A percentile compares a stretch with the other conserved stretches of the same genome.
Evolutionary conservation across 306 rosid species (phyloP).

Genomic region (Carpinus viminea): DNA sequence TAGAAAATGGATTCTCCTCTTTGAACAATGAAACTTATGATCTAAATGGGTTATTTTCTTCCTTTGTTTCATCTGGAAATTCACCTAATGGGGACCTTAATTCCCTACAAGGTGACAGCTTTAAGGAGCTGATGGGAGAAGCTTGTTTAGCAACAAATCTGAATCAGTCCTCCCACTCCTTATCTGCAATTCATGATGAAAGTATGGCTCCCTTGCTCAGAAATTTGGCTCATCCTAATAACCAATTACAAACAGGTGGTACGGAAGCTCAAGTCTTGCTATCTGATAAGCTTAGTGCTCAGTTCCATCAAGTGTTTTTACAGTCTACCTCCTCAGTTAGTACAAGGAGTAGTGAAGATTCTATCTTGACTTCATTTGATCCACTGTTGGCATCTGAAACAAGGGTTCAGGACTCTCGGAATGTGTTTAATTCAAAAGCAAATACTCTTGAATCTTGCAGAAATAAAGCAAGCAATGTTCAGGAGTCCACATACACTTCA

Average conservation of each 20-base stretch:
- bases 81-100: constrained; percentile 38
- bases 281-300: constrained; percentile 17
- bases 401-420: constrained; percentile 33
- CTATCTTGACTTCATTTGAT: constrained; percentile 45
- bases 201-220: constrained; percentile 18
- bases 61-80: constrained; percentile 46
- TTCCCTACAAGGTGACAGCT: constrained; percentile 24
- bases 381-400: constrained; percentile 34
- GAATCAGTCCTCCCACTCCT: constrained; percentile 25
- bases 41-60: constrained; percentile 48
- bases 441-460: constrained; percentile 31
- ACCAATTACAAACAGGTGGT: constrained; percentile 23
- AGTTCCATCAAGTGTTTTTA: constrained; percentile 25
- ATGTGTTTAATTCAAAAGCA: constrained; percentile 19
- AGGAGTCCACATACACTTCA: constrained; percentile 28
- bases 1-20: constrained; percentile 30
- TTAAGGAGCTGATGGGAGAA: constrained; percentile 25
- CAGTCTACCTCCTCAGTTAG: constrained; percentile 35
- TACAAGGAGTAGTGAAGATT: constrained; percentile 40
- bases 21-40: constrained; percentile 43
- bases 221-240: constrained; percentile 27
- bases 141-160: constrained; percentile 29
- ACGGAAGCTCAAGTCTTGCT: constrained; percentile 24
- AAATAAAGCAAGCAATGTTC: constrained; percentile 20
- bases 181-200: constrained; percentile 20